Percentiles rank a stretch among this genome's conserved stretches.
Conservation (phyloP, 306 rosid species). For the Cucurbita moschata region DNA sequence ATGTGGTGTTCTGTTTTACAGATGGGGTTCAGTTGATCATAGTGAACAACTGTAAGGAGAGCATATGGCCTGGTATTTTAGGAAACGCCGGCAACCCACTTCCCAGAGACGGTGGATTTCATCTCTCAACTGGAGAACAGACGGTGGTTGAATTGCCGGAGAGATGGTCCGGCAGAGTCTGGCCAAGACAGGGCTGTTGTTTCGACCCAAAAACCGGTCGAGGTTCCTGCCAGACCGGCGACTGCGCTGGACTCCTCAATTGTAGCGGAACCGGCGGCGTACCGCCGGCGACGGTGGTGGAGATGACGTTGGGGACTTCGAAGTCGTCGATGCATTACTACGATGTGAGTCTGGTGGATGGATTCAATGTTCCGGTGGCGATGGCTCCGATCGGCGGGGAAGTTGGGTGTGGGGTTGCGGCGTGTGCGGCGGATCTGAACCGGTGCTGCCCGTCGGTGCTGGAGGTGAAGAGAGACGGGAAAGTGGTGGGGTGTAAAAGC, state of each 20-base stretch:
- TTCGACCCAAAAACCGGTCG: constrained; percentile 26
- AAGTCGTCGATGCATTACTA: constrained; percentile 42
- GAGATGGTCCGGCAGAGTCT: constrained; percentile 62
- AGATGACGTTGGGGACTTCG: constrained; percentile 53
- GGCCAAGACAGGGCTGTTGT: constrained; percentile 69
- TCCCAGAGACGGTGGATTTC: constrained; percentile 50
- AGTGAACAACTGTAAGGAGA: constrained; percentile 57
- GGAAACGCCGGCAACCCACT: constrained; percentile 35
- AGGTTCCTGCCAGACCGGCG: constrained; percentile 51
- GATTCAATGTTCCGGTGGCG: constrained; percentile 41
- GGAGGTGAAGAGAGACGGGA: constrained; percentile 27
- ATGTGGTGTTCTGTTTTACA: constrained; percentile 4
- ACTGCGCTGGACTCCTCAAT: constrained; percentile 41
- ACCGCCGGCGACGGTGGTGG: constrained; percentile 52
- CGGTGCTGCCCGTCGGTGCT: constrained; percentile 38
- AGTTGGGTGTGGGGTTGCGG: constrained; percentile 31
- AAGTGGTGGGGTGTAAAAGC: constrained; percentile 65
- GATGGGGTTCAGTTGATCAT: constrained; percentile 42
- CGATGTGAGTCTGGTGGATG: constrained; percentile 63
- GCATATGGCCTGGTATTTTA: constrained; percentile 64
- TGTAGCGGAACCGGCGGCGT: constrained; percentile 47
- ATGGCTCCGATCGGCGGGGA: constrained; percentile 31
- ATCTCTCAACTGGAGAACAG: constrained; percentile 39
- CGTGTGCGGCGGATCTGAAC: constrained; percentile 45
- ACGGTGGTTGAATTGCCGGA: constrained; percentile 23